Percentiles rank a stretch among this genome's conserved stretches.
Conservation (phyloP, 2,329 filamentous ascomycete genomes). For the Coniella vitis region DNA sequence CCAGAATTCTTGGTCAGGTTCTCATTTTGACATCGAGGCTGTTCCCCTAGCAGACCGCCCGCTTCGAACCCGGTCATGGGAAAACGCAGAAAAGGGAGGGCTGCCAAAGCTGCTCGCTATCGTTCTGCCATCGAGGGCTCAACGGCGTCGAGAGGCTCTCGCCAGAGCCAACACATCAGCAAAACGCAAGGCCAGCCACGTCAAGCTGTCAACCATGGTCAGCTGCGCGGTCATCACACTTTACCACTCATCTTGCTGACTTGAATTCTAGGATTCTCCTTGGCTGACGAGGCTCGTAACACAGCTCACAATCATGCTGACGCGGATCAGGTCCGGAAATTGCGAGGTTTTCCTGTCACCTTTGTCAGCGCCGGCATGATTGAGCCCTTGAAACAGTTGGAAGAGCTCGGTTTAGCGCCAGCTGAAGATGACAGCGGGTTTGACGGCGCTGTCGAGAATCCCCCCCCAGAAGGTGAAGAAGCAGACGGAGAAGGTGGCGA, state of each 20-base stretch:
- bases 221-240: not conserved
- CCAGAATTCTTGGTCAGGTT: no score
- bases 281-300: conserved; percentile 44
- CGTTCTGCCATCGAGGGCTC: conserved; percentile 9
- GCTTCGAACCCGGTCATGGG: conserved; percentile 15
- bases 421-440: not conserved
- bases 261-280: conserved; percentile 29
- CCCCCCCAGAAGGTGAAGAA: not conserved
- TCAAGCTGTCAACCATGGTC: conserved; percentile 10
- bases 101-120: conserved; percentile 17
- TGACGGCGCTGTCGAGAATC: conserved; percentile 7
- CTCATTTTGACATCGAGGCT: not conserved
- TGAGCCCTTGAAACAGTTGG: conserved; percentile 40
- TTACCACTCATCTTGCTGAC: conserved; percentile 28
- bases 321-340: conserved; percentile 32
- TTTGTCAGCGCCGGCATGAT: conserved; percentile 49
- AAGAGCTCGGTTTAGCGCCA: conserved; percentile 16
- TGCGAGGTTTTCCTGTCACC: conserved; percentile 42
- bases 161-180: conserved; percentile 6
- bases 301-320: conserved; percentile 38
- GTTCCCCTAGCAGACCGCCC: not conserved
- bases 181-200: conserved; percentile 10
- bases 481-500: no score
- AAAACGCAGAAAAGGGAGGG: conserved; percentile 20
- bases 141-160: not conserved